Evolutionary conservation across 371 early-diverging fungal species (phyloP), one percentile per base, ranked within the genome.

Genomic region (Mortierella sp.): DNA sequence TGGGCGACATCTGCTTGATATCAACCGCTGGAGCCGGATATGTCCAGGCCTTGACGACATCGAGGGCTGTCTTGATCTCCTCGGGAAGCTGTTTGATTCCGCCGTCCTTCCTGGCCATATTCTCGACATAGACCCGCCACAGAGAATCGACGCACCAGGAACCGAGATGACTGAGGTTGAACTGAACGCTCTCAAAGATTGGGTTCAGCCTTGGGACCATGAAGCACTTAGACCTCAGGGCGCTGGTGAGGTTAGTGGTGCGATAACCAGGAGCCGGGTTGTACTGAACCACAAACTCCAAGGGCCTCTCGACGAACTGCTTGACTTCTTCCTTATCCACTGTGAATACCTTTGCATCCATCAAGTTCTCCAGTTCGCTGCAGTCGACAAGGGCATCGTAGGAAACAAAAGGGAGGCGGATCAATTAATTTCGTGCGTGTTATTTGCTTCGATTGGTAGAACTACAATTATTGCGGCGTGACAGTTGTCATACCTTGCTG

Each of bases 331-430:
- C 80, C 11, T 87, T 84, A 51, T 90, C 86, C 3, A 92, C 91
- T 0, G 96, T 95, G 72, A 94, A 92, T 1, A 98, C 92, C 24
- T 85, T 88, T 44, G 93, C 80, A 78, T 94, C 88, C 58, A 98
- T 87, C 46, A 92, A 92, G 14, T 75, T 75, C 82, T 97, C 97
- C 41, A 97, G 87, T 32, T 93, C 90, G 16, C 93, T 95, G 74
- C 44, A 16, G 83, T 83, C 7, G 4, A 43, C 27, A 43, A 18
- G 21, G 10, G 48, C n/a, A 44, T 18, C 49, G 14, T 43, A 16
- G 51, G 2, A 38, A 29, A 44, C 24, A 35, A 60, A 56, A 21
- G 7, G n/a, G 14, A 11, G 29, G 73, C n/a, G 54, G 70, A 58
- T 29, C 10, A 12, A 32, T 32, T 32, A 63, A 16, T 18, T 63